Conservation (phyloP, 306 rosid genomes). For the Amphicarpaea edgeworthii region DNA sequence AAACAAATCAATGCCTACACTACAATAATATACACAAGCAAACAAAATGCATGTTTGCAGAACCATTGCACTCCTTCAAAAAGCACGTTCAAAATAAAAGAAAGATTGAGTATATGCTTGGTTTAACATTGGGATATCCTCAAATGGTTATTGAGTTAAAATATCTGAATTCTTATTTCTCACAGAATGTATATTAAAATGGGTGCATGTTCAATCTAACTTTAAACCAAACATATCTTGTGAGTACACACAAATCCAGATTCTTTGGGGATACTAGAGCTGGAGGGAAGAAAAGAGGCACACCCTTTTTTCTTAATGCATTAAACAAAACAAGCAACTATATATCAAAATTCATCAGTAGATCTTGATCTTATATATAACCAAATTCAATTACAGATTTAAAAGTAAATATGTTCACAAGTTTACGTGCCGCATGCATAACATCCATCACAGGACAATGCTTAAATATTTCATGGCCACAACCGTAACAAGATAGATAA, state of each 20-base stretch:
- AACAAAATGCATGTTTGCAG: background rate
- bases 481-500: constrained; percentile 20
- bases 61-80: background rate
- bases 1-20: constrained; percentile 35
- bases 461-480: background rate
- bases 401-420: constrained; percentile 6
- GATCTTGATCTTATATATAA: background rate
- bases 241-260: no score
- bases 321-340: background rate
- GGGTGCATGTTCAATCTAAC: no score
- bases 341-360: constrained; percentile 15
- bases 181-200: no score
- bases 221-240: no score
- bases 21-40: constrained; percentile 14
- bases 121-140: no score
- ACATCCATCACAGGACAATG: background rate
- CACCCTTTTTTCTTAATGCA: background rate
- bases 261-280: background rate
- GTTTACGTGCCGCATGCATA: background rate
- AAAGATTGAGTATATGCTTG: background rate
- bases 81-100: background rate
- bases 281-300: background rate
- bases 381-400: constrained; percentile 15
- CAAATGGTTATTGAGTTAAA: no score
- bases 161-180: no score